Evolutionary conservation across 768 basidiomycete species (phyloP), one percentile per base, ranked within the genome.

Genomic region (Naematelia aurantialba): DNA sequence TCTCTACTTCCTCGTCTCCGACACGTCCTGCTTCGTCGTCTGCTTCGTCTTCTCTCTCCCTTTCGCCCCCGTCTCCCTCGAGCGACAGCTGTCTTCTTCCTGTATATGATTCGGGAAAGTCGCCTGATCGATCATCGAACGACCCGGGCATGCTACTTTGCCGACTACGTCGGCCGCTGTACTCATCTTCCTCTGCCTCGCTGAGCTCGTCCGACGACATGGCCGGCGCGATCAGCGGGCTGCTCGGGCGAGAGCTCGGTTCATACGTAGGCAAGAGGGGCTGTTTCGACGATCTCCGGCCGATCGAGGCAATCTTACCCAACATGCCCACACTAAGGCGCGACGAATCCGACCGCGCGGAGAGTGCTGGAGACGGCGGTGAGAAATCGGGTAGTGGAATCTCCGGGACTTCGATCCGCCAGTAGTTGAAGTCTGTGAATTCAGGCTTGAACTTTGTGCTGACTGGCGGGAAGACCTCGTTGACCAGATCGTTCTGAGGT

Each of bases 381-480:
- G 74, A 56, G 30, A 80, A 65, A 30, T 81, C 80, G 14, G 80
- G 79, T 0, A 80, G 55, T 3, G 85, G 79, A 58, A 87, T 86
- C 0, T 90, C 88, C 52, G 84, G 85, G 12, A 97, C 80, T 0
- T 90, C 86, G 0, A 83, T 65, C 63, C 91, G 87, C 96, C 96
- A 99, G 73, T 85, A 99, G 72, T 94, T 97, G 82, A 96, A 92
- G 76, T 98, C 94, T 1, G 93, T 96, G 75, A 84, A 99, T 73
- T 93, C 92, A 1, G 89, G 85, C 12, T 87, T 83, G 51, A 86
- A 87, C 73, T 89, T 90, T 52, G 87, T 85, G 73, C 91, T 83
- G 56, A 98, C 91, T 0, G 94, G 91, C 30, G 96, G 96, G 81
- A 99, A 99, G 87, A 96, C 93, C 78, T 96, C 93, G 79, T 99